Conservation (phyloP, 148 eudicot species). For the Hydrangea macrophylla region DNA sequence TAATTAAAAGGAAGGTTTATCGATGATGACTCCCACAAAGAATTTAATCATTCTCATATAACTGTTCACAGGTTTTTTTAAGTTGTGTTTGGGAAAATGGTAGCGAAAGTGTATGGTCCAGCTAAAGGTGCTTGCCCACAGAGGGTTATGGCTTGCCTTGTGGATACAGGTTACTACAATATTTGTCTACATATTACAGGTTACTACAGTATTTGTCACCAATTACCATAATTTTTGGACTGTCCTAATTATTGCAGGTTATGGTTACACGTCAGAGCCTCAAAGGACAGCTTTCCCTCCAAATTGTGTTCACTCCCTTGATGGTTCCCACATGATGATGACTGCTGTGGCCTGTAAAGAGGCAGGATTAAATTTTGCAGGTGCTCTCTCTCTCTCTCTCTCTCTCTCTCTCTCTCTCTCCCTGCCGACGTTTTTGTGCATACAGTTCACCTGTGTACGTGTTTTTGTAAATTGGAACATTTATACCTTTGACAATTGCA, state of each 20-base stretch:
- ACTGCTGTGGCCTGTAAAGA: constrained; percentile 90
- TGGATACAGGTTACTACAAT: constrained; percentile 50
- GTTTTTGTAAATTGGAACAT: constrained; percentile 1
- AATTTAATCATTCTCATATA: background rate
- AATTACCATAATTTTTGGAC: too few relatives aligned
- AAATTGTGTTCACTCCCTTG: constrained; percentile 96
- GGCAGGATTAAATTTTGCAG: constrained; percentile 90
- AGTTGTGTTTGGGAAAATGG: constrained; percentile 24
- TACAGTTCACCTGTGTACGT: background rate
- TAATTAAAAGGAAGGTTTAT: background rate
- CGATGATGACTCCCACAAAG: background rate
- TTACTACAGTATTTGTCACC: too few relatives aligned
- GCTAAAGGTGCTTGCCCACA: constrained; percentile 65
- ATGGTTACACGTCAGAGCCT: constrained; percentile 86
- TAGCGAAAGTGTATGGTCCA: constrained; percentile 63
- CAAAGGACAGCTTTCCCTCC: constrained; percentile 96
- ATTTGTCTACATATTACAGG: too few relatives aligned
- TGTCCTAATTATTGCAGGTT: constrained; percentile 41
- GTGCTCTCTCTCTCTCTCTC: too few relatives aligned
- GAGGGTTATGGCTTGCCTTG: constrained; percentile 61
- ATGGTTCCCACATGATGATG: constrained; percentile 99
- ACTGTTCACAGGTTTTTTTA: too few relatives aligned
- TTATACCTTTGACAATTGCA: constrained; percentile 17
- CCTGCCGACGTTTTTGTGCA: background rate
- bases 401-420: constrained; percentile 2